Percentiles rank a stretch among this genome's conserved stretches.
phyloP scores from a whole-genome alignment of 805 yeast species.

The Yarrowia porcina region DNA sequence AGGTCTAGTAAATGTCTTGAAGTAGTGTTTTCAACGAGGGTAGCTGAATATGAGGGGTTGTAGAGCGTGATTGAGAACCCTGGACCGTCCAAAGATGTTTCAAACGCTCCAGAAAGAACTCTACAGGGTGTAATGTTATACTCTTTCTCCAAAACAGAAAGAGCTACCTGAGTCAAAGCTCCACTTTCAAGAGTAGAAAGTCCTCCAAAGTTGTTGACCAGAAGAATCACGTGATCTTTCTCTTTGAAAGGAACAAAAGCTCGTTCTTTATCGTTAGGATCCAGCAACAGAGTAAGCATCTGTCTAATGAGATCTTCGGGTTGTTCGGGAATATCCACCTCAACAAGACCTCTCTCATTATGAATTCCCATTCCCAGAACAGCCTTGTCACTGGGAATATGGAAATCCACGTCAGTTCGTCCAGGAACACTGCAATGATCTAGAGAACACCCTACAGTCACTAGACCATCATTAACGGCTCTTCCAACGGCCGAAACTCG shows the following conservation, averaged over 20 bases:
- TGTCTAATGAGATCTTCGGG: slow-evolving; percentile 51
- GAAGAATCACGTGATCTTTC: slow-evolving; percentile 61
- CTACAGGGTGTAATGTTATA: slow-evolving; percentile 64
- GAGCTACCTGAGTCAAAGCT: slow-evolving; percentile 63
- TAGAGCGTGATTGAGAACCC: slow-evolving; percentile 85
- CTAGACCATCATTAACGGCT: slow-evolving; percentile 60
- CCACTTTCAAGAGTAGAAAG: slow-evolving; percentile 75
- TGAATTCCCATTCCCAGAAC: slow-evolving; percentile 83
- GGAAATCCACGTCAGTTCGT: slow-evolving; percentile 64
- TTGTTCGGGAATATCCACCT: slow-evolving; percentile 62
- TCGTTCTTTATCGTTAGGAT: slow-evolving; percentile 60
- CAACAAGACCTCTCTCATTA: slow-evolving; percentile 83
- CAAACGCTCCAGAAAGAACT: slow-evolving; percentile 70
- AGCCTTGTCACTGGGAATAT: slow-evolving; percentile 42
- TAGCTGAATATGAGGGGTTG: slow-evolving; percentile 44
- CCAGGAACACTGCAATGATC: slow-evolving; percentile 93
- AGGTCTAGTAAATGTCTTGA: slow-evolving; percentile 48
- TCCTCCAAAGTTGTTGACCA: slow-evolving; percentile 88
- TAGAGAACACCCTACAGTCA: slow-evolving; percentile 84
- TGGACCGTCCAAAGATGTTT: slow-evolving; percentile 87
- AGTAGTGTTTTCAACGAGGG: slow-evolving; percentile 45
- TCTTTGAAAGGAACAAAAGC: slow-evolving; percentile 62
- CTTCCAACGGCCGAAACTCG: slow-evolving; percentile 59
- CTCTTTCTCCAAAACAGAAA: slow-evolving; percentile 50
- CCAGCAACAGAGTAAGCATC: slow-evolving; percentile 63